Percentiles rank a stretch among this genome's conserved stretches.
Evolutionary conservation across 2,329 filamentous ascomycete species (phyloP).

Genomic region (Plectosphaerella sp.): DNA sequence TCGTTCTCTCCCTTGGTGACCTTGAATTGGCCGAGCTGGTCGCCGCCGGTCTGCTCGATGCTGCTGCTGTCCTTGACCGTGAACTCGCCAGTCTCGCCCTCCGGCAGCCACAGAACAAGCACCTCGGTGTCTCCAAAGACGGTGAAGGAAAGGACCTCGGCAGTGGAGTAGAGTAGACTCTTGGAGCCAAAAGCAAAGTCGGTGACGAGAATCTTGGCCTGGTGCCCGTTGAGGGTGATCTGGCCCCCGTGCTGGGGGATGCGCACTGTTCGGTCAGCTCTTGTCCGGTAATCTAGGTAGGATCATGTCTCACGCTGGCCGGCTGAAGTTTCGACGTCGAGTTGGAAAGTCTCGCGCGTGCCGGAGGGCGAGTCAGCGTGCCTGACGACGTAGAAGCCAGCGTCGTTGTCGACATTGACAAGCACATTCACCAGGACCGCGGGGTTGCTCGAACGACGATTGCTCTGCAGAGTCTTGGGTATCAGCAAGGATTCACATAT

Average conservation of each 20-base stretch:
- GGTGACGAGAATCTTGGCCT: constrained; percentile 57
- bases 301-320: constrained; percentile 29
- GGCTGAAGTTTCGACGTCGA: constrained; percentile 50
- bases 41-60: constrained; percentile 25
- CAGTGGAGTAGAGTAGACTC: constrained; percentile 49
- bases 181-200: constrained; percentile 52
- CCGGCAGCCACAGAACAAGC: constrained; percentile 48
- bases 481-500: neutral
- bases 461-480: constrained; percentile 34
- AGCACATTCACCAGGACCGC: constrained; percentile 51
- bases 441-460: constrained; percentile 44
- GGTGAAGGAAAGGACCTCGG: constrained; percentile 48
- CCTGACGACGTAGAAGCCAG: constrained; percentile 54
- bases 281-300: neutral
- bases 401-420: constrained; percentile 52
- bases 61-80: constrained; percentile 32
- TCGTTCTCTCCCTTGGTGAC: constrained; percentile 33
- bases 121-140: constrained; percentile 40
- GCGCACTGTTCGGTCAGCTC: constrained; percentile 25
- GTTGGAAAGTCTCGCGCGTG: constrained; percentile 46
- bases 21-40: constrained; percentile 32
- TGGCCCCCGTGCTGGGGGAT: constrained; percentile 44
- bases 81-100: constrained; percentile 51
- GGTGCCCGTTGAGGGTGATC: constrained; percentile 54
- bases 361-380: constrained; percentile 49